These are phyloP conservation scores for Rhypophila decipiens DNA, from an alignment of 495 filamentous ascomycete species.

Conservation along the genomic window DNA sequence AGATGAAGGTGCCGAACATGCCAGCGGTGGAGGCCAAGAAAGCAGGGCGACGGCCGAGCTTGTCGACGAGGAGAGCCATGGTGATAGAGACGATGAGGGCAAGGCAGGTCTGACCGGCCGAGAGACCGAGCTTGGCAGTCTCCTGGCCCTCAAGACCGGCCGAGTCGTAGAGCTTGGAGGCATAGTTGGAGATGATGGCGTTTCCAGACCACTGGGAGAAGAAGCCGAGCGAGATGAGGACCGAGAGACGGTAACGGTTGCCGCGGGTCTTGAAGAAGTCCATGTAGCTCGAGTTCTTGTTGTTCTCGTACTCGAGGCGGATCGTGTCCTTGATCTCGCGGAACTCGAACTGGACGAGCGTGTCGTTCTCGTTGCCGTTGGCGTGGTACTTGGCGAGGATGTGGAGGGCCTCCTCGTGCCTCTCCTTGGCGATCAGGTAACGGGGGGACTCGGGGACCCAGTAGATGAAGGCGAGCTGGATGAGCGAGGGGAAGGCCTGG, in stretches of 20 bases:
- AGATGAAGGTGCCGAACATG: constrained; percentile 53
- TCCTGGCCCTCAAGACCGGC: constrained; percentile 47
- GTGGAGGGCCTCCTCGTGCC: constrained; percentile 53
- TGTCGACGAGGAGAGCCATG: constrained; percentile 56
- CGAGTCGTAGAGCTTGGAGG: constrained; percentile 48
- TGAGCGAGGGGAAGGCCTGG: constrained; percentile 46
- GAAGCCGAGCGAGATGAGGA: constrained; percentile 54
- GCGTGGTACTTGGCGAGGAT: constrained; percentile 54
- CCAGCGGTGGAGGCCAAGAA: constrained; percentile 53
- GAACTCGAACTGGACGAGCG: constrained; percentile 55
- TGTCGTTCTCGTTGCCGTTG: constrained; percentile 49
- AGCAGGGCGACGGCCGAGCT: constrained; percentile 51
- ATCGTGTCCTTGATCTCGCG: constrained; percentile 55
- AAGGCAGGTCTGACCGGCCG: constrained; percentile 45
- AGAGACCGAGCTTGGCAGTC: constrained; percentile 45
- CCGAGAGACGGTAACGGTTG: constrained; percentile 56
- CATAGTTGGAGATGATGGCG: constrained; percentile 60
- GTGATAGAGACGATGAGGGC: constrained; percentile 46
- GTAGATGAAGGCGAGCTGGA: constrained; percentile 46
- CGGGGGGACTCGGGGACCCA: constrained; percentile 57
- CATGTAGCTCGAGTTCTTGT: constrained; percentile 37
- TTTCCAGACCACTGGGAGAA: constrained; percentile 69
- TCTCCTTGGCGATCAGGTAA: constrained; percentile 60
- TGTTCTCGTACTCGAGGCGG: constrained; percentile 42
- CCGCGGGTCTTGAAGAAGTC: constrained; percentile 64